These are phyloP conservation scores for Fraxinus floribunda DNA, from an alignment of 305 asterid species.

Conservation along the genomic window DNA sequence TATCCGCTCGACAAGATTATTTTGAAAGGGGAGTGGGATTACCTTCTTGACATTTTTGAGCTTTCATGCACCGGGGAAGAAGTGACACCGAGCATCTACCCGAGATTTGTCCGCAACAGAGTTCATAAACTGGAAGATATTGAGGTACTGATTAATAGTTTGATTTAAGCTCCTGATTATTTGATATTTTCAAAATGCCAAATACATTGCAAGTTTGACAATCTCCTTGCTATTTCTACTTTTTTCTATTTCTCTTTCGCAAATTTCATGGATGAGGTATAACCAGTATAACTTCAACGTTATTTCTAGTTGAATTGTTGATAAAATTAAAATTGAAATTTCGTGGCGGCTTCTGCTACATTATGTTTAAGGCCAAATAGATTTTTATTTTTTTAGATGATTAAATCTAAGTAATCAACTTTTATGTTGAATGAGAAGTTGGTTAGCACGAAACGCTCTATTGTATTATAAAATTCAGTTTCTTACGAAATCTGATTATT, in stretches of 20 bases:
- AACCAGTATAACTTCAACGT: not conserved
- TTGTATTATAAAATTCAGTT: not conserved
- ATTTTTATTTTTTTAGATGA: not conserved
- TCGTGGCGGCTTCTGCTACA: not conserved
- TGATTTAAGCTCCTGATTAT: not conserved
- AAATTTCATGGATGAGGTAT: not conserved
- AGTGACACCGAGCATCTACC: conserved; percentile 44
- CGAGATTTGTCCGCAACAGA: conserved; percentile 77
- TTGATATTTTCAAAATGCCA: not conserved
- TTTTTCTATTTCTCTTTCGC: not conserved
- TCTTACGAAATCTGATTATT: not conserved
- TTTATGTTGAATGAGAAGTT: not conserved
- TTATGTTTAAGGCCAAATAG: not conserved
- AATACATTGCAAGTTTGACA: not conserved
- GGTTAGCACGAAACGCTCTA: not conserved
- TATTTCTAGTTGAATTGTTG: not conserved
- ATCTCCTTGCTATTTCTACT: not conserved
- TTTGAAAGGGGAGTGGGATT: conserved; percentile 78
- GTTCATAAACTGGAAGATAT: conserved; percentile 36
- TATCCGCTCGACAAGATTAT: conserved; percentile 84
- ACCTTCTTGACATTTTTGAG: conserved; percentile 58
- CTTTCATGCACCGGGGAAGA: conserved; percentile 40
- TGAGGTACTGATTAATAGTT: conserved; percentile 45
- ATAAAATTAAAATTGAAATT: not conserved
- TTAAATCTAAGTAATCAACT: not conserved